Evolutionary conservation across 208 protist genomes (phyloP).

Genomic region (Leishmania braziliensis): DNA sequence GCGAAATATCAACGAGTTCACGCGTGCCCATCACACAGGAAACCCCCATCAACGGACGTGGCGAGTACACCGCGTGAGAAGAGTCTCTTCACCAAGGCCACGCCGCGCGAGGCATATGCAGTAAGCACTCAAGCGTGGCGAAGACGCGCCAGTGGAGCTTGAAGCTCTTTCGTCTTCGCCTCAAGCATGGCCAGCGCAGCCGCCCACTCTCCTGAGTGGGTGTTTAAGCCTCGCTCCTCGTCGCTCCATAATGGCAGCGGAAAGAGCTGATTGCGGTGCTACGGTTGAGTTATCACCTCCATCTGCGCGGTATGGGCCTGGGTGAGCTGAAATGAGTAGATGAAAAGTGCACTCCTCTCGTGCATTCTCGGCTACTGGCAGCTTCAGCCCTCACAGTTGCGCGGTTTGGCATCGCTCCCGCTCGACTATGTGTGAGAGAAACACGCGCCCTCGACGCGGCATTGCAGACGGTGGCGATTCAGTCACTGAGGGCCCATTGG

Average conservation of each 20-base stretch:
- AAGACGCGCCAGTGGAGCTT: not conserved
- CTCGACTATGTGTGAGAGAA: not conserved
- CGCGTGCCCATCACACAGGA: not conserved
- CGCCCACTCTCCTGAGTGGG: not conserved
- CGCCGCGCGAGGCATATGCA: not conserved
- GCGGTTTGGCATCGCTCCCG: not conserved
- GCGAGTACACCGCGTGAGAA: not conserved
- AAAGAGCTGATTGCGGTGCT: not conserved
- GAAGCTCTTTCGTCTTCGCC: slow-evolving; percentile 3
- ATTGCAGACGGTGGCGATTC: not conserved
- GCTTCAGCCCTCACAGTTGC: slow-evolving; percentile 12
- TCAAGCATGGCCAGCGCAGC: not conserved
- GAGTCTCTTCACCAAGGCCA: not conserved
- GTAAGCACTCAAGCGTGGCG: not conserved
- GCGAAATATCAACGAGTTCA: not conserved
- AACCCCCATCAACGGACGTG: not conserved
- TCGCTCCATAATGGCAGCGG: not conserved
- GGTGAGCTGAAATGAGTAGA: not conserved
- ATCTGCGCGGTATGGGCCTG: not conserved
- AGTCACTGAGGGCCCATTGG: not conserved
- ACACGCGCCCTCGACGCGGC: not conserved
- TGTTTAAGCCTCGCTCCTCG: not conserved
- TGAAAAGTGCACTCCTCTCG: slow-evolving; percentile 14
- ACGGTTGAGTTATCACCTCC: too few relatives aligned
- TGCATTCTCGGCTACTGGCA: slow-evolving; percentile 2